phyloP scores from a whole-genome alignment of 1,139 yeast genomes.

The Casaregolazyma lundiana region DNA sequence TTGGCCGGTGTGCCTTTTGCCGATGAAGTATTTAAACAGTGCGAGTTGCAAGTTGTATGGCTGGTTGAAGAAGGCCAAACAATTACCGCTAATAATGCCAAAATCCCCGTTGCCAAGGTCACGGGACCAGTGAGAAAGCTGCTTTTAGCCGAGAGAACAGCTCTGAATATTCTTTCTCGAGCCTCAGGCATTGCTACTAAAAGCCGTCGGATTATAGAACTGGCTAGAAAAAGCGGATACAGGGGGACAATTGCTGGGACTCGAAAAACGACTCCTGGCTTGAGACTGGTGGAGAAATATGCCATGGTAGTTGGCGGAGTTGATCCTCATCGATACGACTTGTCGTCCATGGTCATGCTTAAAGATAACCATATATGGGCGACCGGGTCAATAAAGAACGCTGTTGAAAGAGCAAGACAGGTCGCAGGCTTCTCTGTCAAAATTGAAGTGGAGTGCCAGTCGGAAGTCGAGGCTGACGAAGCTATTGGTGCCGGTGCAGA shows the following conservation, averaged over 20 bases:
- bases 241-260: conserved; percentile 93
- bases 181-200: conserved; percentile 85
- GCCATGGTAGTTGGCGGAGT: conserved; percentile 95
- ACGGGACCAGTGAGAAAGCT: conserved; percentile 73
- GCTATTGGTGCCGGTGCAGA: conserved; percentile 96
- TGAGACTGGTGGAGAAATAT: conserved; percentile 81
- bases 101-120: conserved; percentile 73
- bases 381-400: conserved; percentile 84
- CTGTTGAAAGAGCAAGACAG: conserved; percentile 68
- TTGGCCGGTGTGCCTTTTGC: conserved; percentile 92
- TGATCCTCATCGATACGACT: conserved; percentile 87
- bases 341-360: conserved; percentile 92
- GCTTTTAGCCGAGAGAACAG: conserved; percentile 79
- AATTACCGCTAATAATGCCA: conserved; percentile 46
- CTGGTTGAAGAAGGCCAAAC: conserved; percentile 60
- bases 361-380: conserved; percentile 93
- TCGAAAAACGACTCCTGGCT: conserved; percentile 95
- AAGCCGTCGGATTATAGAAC: conserved; percentile 51
- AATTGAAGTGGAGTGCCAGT: conserved; percentile 87
- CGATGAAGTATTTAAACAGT: conserved; percentile 74
- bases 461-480: conserved; percentile 79
- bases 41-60: conserved; percentile 71
- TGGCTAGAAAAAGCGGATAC: conserved; percentile 71
- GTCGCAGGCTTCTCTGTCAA: conserved; percentile 89
- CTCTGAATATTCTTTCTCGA: conserved; percentile 75